phyloP scores from a whole-genome alignment of 495 filamentous ascomycete genomes.

The Collariella sp. region DNA sequence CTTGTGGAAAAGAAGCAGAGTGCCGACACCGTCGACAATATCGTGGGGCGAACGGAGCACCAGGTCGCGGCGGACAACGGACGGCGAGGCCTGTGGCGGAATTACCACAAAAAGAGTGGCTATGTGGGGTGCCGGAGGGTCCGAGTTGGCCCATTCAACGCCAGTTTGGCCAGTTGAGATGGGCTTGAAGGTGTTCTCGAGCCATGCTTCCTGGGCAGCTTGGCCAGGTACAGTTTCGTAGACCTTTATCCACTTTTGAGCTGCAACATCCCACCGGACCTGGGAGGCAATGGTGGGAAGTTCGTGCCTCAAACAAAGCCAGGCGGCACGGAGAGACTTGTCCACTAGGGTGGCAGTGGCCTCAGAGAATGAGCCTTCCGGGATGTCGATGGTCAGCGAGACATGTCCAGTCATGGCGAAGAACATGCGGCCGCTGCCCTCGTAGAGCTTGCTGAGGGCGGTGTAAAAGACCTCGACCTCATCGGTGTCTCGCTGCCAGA shows the following conservation, averaged over 20 bases:
- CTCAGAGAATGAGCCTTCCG: background rate
- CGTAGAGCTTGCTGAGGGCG: slow-evolving; percentile 27
- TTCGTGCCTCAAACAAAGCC: slow-evolving; percentile 34
- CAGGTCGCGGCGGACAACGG: slow-evolving; percentile 23
- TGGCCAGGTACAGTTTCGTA: slow-evolving; percentile 25
- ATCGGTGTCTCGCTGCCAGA: slow-evolving; percentile 39
- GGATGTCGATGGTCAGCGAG: slow-evolving; percentile 11
- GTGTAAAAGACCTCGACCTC: slow-evolving; percentile 40
- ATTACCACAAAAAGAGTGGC: slow-evolving; percentile 37
- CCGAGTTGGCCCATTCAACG: slow-evolving; percentile 35
- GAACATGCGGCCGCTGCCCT: slow-evolving; percentile 32
- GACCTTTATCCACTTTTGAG: slow-evolving; percentile 30
- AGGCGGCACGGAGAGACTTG: slow-evolving; percentile 31
- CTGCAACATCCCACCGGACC: slow-evolving; percentile 23
- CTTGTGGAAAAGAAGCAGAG: slow-evolving; percentile 31
- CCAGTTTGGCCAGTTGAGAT: slow-evolving; percentile 25
- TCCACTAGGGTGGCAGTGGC: slow-evolving; percentile 12
- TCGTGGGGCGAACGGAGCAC: slow-evolving; percentile 41
- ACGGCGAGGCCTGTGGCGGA: background rate
- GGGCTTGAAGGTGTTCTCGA: slow-evolving; percentile 30
- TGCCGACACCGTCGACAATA: slow-evolving; percentile 44
- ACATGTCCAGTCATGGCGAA: slow-evolving; percentile 34
- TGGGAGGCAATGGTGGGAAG: slow-evolving; percentile 38
- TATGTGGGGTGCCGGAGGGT: slow-evolving; percentile 28
- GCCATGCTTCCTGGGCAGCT: slow-evolving; percentile 24